Conservation (phyloP, 2,329 filamentous ascomycete species). For the Phialophora tarda region DNA sequence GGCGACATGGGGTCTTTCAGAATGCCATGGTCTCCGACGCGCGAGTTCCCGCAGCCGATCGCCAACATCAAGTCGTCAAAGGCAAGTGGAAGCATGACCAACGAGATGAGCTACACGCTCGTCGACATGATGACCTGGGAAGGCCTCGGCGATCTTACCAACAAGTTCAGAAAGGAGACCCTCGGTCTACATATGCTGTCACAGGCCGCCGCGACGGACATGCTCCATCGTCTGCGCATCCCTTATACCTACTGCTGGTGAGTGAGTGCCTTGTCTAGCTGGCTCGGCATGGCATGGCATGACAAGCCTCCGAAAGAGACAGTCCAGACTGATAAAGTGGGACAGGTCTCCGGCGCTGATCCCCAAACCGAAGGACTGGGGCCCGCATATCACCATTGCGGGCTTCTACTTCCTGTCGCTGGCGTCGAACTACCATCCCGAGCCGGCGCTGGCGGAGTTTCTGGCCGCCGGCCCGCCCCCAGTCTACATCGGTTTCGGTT, state of each 20-base stretch:
- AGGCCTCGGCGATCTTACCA: constrained; percentile 87
- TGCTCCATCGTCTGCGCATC: constrained; percentile 75
- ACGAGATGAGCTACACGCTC: constrained; percentile 80
- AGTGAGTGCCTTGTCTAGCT: constrained; percentile 48
- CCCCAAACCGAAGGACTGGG: constrained; percentile 80
- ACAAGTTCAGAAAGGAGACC: constrained; percentile 76
- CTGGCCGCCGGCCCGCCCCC: constrained; percentile 72
- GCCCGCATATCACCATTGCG: constrained; percentile 70
- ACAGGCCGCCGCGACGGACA: constrained; percentile 79
- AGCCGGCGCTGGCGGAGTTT: constrained; percentile 68
- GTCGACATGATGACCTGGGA: constrained; percentile 95
- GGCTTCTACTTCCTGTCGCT: constrained; percentile 78
- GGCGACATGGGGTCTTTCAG: constrained; percentile 49
- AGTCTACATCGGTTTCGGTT: constrained; percentile 82
- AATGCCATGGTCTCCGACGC: constrained; percentile 89
- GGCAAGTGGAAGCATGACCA: constrained; percentile 74
- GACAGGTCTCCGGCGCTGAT: constrained; percentile 78
- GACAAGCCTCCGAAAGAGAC: neutral
- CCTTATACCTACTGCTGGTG: constrained; percentile 92
- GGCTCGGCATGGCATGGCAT: neutral
- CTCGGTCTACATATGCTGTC: constrained; percentile 78
- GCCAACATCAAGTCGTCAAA: constrained; percentile 80
- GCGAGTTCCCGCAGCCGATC: constrained; percentile 82
- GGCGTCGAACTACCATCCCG: constrained; percentile 69
- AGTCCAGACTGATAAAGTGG: neutral